Percentiles rank a stretch among this genome's conserved stretches.
phyloP scores from a whole-genome alignment of 805 yeast genomes.

The Debaryomyces castellii region DNA sequence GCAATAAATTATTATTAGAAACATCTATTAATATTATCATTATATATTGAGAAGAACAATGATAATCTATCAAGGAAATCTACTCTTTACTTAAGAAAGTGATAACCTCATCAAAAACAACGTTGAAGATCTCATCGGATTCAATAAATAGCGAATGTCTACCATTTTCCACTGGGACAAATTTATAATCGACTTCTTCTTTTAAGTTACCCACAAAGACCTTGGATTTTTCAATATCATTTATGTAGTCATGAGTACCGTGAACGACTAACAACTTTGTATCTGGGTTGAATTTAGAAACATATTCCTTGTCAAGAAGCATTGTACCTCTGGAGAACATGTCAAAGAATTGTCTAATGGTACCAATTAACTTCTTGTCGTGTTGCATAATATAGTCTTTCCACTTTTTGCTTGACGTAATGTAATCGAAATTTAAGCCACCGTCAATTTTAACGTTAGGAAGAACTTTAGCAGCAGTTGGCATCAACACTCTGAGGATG shows the following conservation, averaged over 20 bases:
- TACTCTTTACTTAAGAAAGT: conserved; percentile 26
- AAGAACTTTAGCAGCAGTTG: conserved; percentile 32
- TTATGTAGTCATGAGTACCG: conserved; percentile 63
- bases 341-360: conserved; percentile 61
- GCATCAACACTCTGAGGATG: conserved; percentile 40
- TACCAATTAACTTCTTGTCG: conserved; percentile 43
- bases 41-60: no score
- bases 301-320: conserved; percentile 38
- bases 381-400: conserved; percentile 39
- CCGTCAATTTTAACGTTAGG: conserved; percentile 58
- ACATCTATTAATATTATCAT: no score
- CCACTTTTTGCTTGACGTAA: conserved; percentile 52
- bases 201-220: conserved; percentile 37
- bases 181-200: conserved; percentile 30
- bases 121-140: conserved; percentile 36
- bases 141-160: conserved; percentile 50
- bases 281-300: conserved; percentile 32
- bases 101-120: conserved; percentile 35
- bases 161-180: conserved; percentile 26
- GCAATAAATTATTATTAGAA: no score
- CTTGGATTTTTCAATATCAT: conserved; percentile 49
- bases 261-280: conserved; percentile 58
- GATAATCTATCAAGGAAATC: no score
- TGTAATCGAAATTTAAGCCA: conserved; percentile 50
- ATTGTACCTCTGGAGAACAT: conserved; percentile 62